Conservation (phyloP, 177 flowering plant genomes). For the Vitis hybrid region DNA sequence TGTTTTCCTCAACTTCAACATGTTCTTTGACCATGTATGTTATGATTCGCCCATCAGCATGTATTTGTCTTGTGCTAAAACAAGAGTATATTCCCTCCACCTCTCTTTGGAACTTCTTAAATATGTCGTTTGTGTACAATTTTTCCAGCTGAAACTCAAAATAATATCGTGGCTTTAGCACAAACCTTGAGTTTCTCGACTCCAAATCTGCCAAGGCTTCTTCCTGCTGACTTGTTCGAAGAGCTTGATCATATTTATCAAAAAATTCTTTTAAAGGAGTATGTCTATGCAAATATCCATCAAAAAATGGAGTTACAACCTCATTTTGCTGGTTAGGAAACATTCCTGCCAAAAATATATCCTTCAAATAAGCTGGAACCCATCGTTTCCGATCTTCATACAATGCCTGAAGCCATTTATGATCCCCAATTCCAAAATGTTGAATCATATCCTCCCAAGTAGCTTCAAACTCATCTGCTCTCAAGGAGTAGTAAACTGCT, state of each 20-base stretch:
- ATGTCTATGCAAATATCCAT: conserved; percentile 22
- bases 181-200: conserved; percentile 23
- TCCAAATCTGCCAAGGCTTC: conserved; percentile 40
- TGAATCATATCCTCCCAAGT: conserved; percentile 43
- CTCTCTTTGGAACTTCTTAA: conserved; percentile 32
- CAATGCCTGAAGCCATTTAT: conserved; percentile 35
- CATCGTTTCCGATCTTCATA: conserved; percentile 37
- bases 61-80: conserved; percentile 18
- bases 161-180: conserved; percentile 25
- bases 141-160: conserved; percentile 39
- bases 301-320: conserved; percentile 19
- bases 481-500: conserved; percentile 33
- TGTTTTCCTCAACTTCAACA: conserved; percentile 22
- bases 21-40: conserved; percentile 35
- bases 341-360: conserved; percentile 36
- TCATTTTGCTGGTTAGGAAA: conserved; percentile 16
- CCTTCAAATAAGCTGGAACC: conserved; percentile 43
- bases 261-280: conserved; percentile 40
- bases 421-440: conserved; percentile 27
- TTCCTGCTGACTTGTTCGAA: conserved; percentile 19
- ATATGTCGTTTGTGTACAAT: conserved; percentile 33
- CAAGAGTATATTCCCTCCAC: conserved; percentile 36
- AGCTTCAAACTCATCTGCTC: conserved; percentile 42
- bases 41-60: conserved; percentile 23
- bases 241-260: conserved; percentile 31